These are phyloP conservation scores for Solanum medicagineum DNA, from an alignment of 257 asterid genomes.

Conservation along the genomic window DNA sequence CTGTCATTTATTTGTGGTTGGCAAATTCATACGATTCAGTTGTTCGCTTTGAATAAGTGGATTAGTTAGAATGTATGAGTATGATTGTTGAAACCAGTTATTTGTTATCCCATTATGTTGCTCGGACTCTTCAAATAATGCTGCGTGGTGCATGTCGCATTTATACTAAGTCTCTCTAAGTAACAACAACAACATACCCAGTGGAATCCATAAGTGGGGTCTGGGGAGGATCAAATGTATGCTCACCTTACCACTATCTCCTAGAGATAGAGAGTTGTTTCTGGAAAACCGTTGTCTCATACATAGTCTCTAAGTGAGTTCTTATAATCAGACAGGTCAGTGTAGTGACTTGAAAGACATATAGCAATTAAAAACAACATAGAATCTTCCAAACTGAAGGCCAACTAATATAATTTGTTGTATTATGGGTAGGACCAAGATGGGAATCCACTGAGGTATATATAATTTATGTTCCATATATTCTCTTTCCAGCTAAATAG, in stretches of 20 bases:
- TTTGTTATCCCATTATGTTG: neutral
- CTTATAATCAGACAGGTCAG: neutral
- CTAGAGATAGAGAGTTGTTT: too few relatives aligned
- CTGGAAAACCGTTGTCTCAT: too few relatives aligned
- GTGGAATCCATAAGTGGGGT: too few relatives aligned
- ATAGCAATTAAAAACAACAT: neutral
- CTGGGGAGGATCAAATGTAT: too few relatives aligned
- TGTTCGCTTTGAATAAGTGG: neutral
- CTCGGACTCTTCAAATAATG: neutral
- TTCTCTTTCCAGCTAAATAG: constrained; percentile 18
- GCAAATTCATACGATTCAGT: neutral
- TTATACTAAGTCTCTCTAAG: too few relatives aligned
- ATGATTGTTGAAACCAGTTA: neutral
- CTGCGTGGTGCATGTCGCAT: neutral
- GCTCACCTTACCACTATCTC: too few relatives aligned
- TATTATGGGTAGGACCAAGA: constrained; percentile 3
- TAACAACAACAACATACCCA: too few relatives aligned
- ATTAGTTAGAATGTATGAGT: too few relatives aligned
- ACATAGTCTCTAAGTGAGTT: neutral
- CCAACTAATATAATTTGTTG: neutral
- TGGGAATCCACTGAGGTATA: constrained; percentile 13
- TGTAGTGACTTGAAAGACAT: neutral
- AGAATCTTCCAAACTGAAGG: neutral
- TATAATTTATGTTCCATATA: neutral
- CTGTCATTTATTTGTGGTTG: neutral